Conservation (phyloP, 768 basidiomycete genomes). For the Pleurotus cornucopiae region DNA sequence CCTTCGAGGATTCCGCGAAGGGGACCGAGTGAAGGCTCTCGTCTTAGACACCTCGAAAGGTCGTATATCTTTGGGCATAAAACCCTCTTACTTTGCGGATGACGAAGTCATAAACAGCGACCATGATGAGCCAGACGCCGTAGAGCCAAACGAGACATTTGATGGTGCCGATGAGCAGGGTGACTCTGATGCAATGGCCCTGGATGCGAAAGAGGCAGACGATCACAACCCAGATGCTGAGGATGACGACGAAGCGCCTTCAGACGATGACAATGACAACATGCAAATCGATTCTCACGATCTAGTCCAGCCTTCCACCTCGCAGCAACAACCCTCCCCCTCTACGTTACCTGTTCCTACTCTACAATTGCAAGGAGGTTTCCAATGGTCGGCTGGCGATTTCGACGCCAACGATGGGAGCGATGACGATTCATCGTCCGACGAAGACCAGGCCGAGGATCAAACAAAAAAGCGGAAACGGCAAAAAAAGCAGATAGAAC, state of each 20-base stretch:
- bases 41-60: slow-evolving; percentile 71
- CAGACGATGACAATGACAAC: slow-evolving; percentile 31
- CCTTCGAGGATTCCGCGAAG: slow-evolving; percentile 78
- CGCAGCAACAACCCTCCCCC: slow-evolving; percentile 19
- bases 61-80: slow-evolving; percentile 82
- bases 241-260: slow-evolving; percentile 16
- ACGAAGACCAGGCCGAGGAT: slow-evolving; percentile 44
- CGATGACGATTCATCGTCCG: slow-evolving; percentile 38
- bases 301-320: slow-evolving; percentile 38
- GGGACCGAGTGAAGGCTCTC: slow-evolving; percentile 79
- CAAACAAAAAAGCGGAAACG: slow-evolving; percentile 61
- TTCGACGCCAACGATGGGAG: slow-evolving; percentile 33
- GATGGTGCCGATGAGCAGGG: slow-evolving; percentile 24
- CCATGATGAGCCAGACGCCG: slow-evolving; percentile 22
- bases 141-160: slow-evolving; percentile 13
- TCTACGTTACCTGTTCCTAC: slow-evolving; percentile 14
- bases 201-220: slow-evolving; percentile 17
- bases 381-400: slow-evolving; percentile 61
- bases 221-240: slow-evolving; percentile 17
- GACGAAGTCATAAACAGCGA: slow-evolving; percentile 50
- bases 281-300: slow-evolving; percentile 44
- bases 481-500: slow-evolving; percentile 67
- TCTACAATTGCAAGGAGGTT: slow-evolving; percentile 55
- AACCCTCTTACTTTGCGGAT: slow-evolving; percentile 80
- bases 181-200: slow-evolving; percentile 19